These are phyloP conservation scores for Colletotrichum costaricense DNA, from an alignment of 2,329 filamentous ascomycete genomes.

Conservation along the genomic window DNA sequence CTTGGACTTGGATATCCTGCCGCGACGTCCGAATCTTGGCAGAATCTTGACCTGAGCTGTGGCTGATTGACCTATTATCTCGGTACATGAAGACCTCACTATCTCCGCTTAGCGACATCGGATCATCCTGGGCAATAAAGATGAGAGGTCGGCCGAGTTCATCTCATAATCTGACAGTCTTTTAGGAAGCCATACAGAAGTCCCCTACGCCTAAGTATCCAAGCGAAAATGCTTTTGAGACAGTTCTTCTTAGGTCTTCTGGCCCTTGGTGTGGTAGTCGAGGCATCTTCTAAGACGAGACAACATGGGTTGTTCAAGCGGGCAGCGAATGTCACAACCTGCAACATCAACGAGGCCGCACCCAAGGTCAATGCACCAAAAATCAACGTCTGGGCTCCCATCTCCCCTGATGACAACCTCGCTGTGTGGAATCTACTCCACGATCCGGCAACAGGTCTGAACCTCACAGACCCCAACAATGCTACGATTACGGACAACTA, in stretches of 20 bases:
- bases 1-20: background rate
- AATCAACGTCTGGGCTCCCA: constrained; percentile 53
- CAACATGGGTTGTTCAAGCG: background rate
- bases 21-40: background rate
- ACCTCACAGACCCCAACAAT: constrained; percentile 52
- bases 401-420: constrained; percentile 53
- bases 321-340: constrained; percentile 14
- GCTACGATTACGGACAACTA: constrained; percentile 57
- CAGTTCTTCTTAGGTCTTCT: background rate
- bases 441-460: constrained; percentile 52
- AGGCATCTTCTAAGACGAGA: background rate
- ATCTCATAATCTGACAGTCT: background rate
- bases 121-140: background rate
- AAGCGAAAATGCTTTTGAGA: background rate
- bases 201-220: no score
- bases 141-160: background rate
- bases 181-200: no score
- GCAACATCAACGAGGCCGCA: constrained; percentile 26
- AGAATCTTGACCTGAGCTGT: background rate
- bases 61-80: background rate
- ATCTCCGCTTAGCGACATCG: background rate
- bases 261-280: background rate
- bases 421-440: constrained; percentile 57
- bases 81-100: background rate
- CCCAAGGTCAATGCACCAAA: constrained; percentile 48